Conservation (phyloP, 768 basidiomycete genomes). For the Lentinula raphanica region DNA sequence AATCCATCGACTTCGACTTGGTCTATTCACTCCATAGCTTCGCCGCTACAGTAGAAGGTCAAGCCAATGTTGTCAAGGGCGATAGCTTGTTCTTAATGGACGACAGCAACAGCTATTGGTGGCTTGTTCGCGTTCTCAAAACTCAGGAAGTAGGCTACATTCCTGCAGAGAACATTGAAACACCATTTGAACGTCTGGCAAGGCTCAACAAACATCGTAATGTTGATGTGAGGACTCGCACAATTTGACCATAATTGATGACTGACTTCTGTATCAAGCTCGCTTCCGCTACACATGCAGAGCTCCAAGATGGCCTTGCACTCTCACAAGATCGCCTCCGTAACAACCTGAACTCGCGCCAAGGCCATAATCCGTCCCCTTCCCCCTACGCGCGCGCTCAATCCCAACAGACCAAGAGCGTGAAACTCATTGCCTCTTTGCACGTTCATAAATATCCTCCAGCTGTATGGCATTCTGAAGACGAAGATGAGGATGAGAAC, state of each 20-base stretch:
- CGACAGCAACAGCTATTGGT: conserved; percentile 99
- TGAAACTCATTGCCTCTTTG: conserved; percentile 63
- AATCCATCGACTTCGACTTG: conserved; percentile 89
- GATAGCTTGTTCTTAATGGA: conserved; percentile 96
- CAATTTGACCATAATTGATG: conserved; percentile 6
- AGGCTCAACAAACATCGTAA: conserved; percentile 96
- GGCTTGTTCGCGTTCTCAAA: conserved; percentile 97
- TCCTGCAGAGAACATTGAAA: conserved; percentile 98
- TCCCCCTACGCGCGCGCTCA: conserved; percentile 28
- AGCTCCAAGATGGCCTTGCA: conserved; percentile 50
- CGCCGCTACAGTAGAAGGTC: conserved; percentile 96
- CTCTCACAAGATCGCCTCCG: conserved; percentile 51
- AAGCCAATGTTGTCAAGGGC: conserved; percentile 97
- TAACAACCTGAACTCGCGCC: conserved; percentile 43
- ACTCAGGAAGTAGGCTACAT: conserved; percentile 99
- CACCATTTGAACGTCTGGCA: conserved; percentile 93
- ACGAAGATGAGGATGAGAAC: conserved; percentile 62
- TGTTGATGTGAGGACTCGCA: conserved; percentile 68
- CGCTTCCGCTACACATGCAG: conserved; percentile 68
- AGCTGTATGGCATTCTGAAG: conserved; percentile 71
- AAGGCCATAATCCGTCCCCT: conserved; percentile 46
- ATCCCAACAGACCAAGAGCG: conserved; percentile 36
- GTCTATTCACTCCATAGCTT: conserved; percentile 95
- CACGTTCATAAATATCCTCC: conserved; percentile 74
- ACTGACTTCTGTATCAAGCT: conserved; percentile 38